Evolutionary conservation across 352 stramenopile species (phyloP), one percentile per base, ranked within the genome.

Genomic region (Globisporangium solare): DNA sequence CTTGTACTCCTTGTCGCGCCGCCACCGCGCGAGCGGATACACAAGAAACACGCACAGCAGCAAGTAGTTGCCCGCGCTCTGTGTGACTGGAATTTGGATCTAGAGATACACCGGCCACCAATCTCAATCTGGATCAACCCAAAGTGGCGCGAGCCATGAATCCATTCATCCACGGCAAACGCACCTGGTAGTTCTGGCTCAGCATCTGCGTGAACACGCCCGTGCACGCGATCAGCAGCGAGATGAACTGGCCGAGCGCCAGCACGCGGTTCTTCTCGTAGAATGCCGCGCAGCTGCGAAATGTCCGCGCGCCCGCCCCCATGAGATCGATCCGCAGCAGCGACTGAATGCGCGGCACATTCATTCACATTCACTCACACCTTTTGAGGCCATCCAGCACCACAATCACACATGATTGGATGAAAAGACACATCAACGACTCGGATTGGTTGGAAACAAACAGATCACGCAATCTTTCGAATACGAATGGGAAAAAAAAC

Each of bases 221-320:
- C 14, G 88, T 96, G 51, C 72, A 81, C 32, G 90, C 76, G 61
- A 97, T 95, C 46, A 97, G 70, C 43, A 95, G 51, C 43, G 84
- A 96, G 53, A 97, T 92, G 57, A 90, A 76, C 60, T 97, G 90
- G 6, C 91, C 90, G 12, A 93, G 68, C 56, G 88, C 50, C 39
- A 94, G 61, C 50, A 86, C 76, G 47, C 73, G 76, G 64, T 88
- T 73, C 59, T 64, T 68, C 62, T 58, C 69, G 41, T 70, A 81
- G n/a, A 74, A 24, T n/a, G 61, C 47, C 54, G 47, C 43, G 59
- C 40, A 37, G 35, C 35, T 8, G 22, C 24, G 10, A 42, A 57
- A 42, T 31, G 41, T 40, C 15, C 27, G 51, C 40, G 51, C 15
- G 41, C 24, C 51, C 39, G 39, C 39, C 39, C 12, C 39, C 39